phyloP scores from a whole-genome alignment of 2,329 filamentous ascomycete genomes.

The Paraphoma sp. region DNA sequence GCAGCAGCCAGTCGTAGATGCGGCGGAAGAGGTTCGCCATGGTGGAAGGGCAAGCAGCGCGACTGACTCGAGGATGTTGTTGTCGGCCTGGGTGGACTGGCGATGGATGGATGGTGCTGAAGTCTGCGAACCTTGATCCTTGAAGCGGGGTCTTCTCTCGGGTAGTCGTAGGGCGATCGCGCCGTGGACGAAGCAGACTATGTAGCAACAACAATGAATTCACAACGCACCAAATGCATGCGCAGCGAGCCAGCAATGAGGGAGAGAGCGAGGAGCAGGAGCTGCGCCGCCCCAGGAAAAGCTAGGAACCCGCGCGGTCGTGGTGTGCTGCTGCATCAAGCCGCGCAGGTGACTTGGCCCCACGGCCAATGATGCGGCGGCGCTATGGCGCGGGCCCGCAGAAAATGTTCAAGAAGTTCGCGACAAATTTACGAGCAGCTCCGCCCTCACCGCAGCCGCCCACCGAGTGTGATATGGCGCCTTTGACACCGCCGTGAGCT shows the following conservation, averaged over 20 bases:
- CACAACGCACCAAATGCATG: conserved; percentile 18
- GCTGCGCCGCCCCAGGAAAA: conserved; percentile 40
- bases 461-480: neutral
- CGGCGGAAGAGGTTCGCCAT: conserved; percentile 94
- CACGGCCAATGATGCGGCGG: conserved; percentile 23
- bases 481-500: conserved; percentile 7
- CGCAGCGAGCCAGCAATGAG: conserved; percentile 16
- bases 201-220: conserved; percentile 34
- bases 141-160: conserved; percentile 42
- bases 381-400: conserved; percentile 5
- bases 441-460: neutral
- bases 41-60: conserved; percentile 20
- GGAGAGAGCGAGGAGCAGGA: conserved; percentile 31
- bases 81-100: conserved; percentile 28
- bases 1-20: conserved; percentile 97
- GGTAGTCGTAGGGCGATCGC: conserved; percentile 35
- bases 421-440: conserved; percentile 1
- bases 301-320: conserved; percentile 29
- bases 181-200: conserved; percentile 28
- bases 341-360: conserved; percentile 22
- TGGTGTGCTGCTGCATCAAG: conserved; percentile 27
- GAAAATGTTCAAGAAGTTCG: conserved; percentile 17
- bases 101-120: conserved; percentile 36
- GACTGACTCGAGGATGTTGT: conserved; percentile 44
- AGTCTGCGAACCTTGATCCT: conserved; percentile 44